phyloP scores from a whole-genome alignment of 2,329 filamentous ascomycete species.

The Penicillium capsulatum region DNA sequence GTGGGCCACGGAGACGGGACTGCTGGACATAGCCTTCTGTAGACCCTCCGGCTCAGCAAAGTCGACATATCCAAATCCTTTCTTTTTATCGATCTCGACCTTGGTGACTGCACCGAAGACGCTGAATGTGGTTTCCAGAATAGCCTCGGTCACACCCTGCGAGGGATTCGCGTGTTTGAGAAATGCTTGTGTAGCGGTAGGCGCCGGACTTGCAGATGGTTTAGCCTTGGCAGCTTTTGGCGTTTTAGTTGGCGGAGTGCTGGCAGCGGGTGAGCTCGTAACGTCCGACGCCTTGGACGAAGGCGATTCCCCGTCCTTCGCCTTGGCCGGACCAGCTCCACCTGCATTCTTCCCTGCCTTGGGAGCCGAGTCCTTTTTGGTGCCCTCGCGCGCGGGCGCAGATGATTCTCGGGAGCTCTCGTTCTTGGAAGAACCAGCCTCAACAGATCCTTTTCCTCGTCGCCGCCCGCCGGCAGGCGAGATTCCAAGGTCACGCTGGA shows the following conservation, averaged over 20 bases:
- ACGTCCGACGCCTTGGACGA: conserved; percentile 17
- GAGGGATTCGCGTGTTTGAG: conserved; percentile 82
- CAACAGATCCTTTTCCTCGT: conserved; percentile 32
- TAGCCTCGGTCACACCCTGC: conserved; percentile 80
- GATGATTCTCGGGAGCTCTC: conserved; percentile 20
- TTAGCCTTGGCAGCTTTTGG: conserved; percentile 30
- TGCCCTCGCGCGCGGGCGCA: conserved; percentile 3
- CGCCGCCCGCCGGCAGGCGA: conserved; percentile 44
- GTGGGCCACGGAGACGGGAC: conserved; percentile 76
- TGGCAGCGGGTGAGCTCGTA: conserved; percentile 13
- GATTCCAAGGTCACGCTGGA: conserved; percentile 60
- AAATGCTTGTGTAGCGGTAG: conserved; percentile 53
- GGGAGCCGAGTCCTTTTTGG: conserved; percentile 23
- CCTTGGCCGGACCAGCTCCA: conserved; percentile 9
- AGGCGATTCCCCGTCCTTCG: conserved; percentile 23
- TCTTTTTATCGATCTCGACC: conserved; percentile 91
- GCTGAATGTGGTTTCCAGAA: conserved; percentile 70
- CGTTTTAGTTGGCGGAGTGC: conserved; percentile 18
- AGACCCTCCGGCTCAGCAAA: conserved; percentile 71
- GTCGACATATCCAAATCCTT: conserved; percentile 90
- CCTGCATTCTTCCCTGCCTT: conserved; percentile 19
- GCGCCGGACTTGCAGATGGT: conserved; percentile 18
- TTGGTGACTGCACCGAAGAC: conserved; percentile 69
- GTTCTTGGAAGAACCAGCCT: conserved; percentile 21
- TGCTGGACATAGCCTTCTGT: conserved; percentile 73